These are phyloP conservation scores for Medicago ruthenica DNA, from an alignment of 306 rosid species.

Conservation along the genomic window DNA sequence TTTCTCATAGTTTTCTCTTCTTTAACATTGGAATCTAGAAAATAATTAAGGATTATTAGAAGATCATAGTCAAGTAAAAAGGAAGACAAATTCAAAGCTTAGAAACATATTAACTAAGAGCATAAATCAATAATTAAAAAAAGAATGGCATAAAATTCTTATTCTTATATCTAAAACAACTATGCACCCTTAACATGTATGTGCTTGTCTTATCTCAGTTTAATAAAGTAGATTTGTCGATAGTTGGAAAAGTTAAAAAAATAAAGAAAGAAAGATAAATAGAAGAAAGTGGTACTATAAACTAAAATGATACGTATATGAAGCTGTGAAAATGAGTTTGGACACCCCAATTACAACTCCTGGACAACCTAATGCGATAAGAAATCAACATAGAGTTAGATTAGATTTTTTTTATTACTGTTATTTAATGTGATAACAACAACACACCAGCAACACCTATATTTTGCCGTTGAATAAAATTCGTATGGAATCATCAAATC, in stretches of 20 bases:
- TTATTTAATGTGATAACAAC: too few species aligned
- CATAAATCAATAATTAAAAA: neutral
- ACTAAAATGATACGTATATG: too few species aligned
- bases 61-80: neutral
- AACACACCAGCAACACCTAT: too few species aligned
- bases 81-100: neutral
- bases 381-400: too few species aligned
- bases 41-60: neutral
- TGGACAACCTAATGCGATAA: too few species aligned
- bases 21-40: neutral
- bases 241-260: neutral
- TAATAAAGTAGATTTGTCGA: too few species aligned
- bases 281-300: too few species aligned
- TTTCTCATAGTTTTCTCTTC: slow-evolving; percentile 2
- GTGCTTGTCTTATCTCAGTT: neutral
- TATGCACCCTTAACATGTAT: neutral
- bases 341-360: too few species aligned
- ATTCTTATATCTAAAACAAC: neutral
- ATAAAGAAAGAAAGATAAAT: neutral
- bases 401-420: too few species aligned
- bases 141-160: neutral
- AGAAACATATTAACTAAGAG: neutral
- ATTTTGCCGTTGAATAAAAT: too few species aligned
- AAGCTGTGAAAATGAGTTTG: too few species aligned
- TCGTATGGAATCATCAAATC: too few species aligned